Evolutionary conservation across 768 basidiomycete genomes (phyloP).

Genomic region (Boletus vermiculosoides): DNA sequence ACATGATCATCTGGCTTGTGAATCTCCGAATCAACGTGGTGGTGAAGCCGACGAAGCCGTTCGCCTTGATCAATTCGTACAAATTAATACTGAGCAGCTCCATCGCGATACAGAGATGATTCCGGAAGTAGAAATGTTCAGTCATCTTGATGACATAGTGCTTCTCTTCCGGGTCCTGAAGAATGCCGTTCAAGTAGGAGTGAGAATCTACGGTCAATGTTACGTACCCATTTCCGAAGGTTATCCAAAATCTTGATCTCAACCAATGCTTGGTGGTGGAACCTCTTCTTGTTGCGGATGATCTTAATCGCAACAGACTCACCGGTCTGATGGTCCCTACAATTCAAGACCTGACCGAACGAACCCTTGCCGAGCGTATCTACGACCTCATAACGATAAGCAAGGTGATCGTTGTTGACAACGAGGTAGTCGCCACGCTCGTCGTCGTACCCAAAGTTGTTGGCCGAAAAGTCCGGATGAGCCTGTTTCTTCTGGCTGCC

Average conservation of each 20-base stretch:
- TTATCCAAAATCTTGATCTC: constrained; percentile 99
- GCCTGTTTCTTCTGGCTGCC: constrained; percentile 84
- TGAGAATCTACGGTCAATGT: neutral
- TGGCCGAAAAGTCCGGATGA: constrained; percentile 63
- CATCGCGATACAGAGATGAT: constrained; percentile 97
- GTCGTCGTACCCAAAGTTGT: constrained; percentile 96
- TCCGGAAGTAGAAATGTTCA: constrained; percentile 97
- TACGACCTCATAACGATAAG: constrained; percentile 94
- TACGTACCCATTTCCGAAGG: constrained; percentile 93
- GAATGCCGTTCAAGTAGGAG: neutral
- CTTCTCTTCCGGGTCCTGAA: constrained; percentile 94
- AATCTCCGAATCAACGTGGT: constrained; percentile 94
- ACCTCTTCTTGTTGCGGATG: constrained; percentile 98
- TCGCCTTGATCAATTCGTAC: constrained; percentile 98
- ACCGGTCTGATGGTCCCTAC: constrained; percentile 93
- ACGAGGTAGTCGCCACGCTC: constrained; percentile 97
- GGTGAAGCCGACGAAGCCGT: constrained; percentile 97
- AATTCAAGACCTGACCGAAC: constrained; percentile 95
- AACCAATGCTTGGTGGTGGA: constrained; percentile 97
- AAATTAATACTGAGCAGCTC: constrained; percentile 97
- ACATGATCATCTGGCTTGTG: constrained; percentile 92
- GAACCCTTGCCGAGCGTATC: constrained; percentile 96
- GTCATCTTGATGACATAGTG: constrained; percentile 98
- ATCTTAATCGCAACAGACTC: constrained; percentile 99
- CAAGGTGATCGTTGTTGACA: constrained; percentile 87